Evolutionary conservation across 2,329 filamentous ascomycete genomes (phyloP).

Genomic region (Penicillium sp.): DNA sequence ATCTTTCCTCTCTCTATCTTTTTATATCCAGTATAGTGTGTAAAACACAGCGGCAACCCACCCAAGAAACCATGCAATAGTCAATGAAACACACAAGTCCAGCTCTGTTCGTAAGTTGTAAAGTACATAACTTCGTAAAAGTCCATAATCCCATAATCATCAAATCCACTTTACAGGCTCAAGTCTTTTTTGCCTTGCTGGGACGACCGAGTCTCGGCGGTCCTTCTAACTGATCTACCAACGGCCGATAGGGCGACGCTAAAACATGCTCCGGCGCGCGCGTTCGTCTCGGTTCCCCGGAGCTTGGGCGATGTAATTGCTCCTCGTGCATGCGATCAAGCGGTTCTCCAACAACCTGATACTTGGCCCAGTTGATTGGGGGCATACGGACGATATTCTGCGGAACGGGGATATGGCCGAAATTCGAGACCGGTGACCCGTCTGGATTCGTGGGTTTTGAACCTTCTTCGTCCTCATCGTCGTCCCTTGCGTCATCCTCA

Average conservation of each 20-base stretch:
- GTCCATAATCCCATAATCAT: slow-evolving; percentile 14
- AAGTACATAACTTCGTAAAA: slow-evolving; percentile 26
- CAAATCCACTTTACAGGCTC: slow-evolving; percentile 11
- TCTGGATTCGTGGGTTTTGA: slow-evolving; percentile 17
- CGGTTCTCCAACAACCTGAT: slow-evolving; percentile 81
- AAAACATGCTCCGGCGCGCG: slow-evolving; percentile 52
- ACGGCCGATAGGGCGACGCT: slow-evolving; percentile 61
- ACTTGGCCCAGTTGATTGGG: slow-evolving; percentile 91
- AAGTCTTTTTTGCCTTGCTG: slow-evolving; percentile 38
- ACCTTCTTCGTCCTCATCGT: slow-evolving; percentile 35
- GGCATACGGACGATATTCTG: slow-evolving; percentile 85
- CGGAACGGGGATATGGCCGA: slow-evolving; percentile 68
- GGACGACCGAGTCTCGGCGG: slow-evolving; percentile 32
- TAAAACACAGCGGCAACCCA: background rate
- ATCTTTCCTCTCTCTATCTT: background rate
- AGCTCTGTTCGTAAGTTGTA: slow-evolving; percentile 1
- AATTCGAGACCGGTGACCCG: slow-evolving; percentile 35
- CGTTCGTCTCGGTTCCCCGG: slow-evolving; percentile 43
- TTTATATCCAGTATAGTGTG: background rate
- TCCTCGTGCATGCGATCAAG: slow-evolving; percentile 83
- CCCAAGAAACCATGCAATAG: background rate
- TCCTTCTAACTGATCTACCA: slow-evolving; percentile 52
- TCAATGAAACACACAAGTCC: background rate
- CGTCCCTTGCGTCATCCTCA: slow-evolving; percentile 39
- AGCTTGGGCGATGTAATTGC: slow-evolving; percentile 64